Evolutionary conservation across 306 rosid genomes (phyloP).

Genomic region (Vicia faba): DNA sequence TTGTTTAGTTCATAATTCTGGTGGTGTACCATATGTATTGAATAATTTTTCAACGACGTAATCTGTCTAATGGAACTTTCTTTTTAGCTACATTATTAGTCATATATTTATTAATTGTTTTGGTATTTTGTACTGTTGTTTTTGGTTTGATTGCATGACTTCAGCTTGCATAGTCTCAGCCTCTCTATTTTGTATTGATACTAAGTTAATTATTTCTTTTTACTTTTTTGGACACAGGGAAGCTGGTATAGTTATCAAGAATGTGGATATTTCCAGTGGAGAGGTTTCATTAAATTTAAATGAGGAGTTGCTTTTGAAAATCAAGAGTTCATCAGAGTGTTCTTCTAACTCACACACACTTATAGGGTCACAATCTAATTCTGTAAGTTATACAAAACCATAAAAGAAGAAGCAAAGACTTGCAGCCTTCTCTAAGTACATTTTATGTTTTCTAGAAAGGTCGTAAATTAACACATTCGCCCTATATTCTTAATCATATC

Average conservation of each 20-base stretch:
- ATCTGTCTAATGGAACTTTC: conserved; percentile 30
- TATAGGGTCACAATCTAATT: conserved; percentile 51
- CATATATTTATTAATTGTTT: conserved; percentile 24
- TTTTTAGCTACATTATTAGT: conserved; percentile 17
- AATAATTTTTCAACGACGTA: conserved; percentile 14
- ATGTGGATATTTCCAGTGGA: conserved; percentile 66
- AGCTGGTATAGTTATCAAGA: conserved; percentile 89
- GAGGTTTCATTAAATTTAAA: conserved; percentile 76
- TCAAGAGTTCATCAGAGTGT: conserved; percentile 61
- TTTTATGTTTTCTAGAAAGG: conserved; percentile 91
- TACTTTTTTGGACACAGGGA: conserved; percentile 77
- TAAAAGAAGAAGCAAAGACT: conserved; percentile 59
- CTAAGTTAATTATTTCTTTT: conserved; percentile 31
- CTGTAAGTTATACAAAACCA: conserved; percentile 46
- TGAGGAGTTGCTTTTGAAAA: conserved; percentile 68
- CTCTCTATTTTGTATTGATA: neutral
- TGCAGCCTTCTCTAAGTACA: conserved; percentile 68
- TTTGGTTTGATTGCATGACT: conserved; percentile 16
- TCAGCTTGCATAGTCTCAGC: conserved; percentile 14
- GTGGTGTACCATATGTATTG: conserved; percentile 3
- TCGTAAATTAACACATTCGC: conserved; percentile 43
- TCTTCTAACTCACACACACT: conserved; percentile 53
- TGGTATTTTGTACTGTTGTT: conserved; percentile 3
- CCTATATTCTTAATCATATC: too few species aligned
- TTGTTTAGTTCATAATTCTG: conserved; percentile 33